Conservation (phyloP, 2,329 filamentous ascomycete species). For the Penicillium sp. region DNA sequence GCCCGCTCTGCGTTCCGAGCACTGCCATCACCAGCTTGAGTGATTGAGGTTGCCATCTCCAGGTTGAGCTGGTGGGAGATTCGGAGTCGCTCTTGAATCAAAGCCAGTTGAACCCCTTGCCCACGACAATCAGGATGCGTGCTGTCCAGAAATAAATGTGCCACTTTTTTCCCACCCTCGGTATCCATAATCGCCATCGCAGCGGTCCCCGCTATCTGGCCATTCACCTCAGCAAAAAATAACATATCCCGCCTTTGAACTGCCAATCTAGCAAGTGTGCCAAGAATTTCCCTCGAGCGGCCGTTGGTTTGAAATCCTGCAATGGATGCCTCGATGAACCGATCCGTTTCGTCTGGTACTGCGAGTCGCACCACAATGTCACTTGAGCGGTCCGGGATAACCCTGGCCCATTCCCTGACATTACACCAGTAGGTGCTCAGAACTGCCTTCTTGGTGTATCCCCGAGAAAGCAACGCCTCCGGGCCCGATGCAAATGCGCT, state of each 20-base stretch:
- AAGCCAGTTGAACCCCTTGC: conserved; percentile 7
- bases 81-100: conserved; percentile 9
- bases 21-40: conserved; percentile 2
- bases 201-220: conserved; percentile 5
- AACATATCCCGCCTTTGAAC: conserved; percentile 5
- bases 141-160: conserved; percentile 14
- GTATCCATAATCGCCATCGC: conserved; percentile 8
- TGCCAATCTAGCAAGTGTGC: conserved; percentile 10
- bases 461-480: neutral
- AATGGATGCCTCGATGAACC: conserved; percentile 12
- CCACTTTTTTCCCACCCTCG: neutral
- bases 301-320: conserved; percentile 14
- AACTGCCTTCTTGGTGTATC: conserved; percentile 1
- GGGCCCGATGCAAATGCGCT: conserved; percentile 8
- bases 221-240: conserved; percentile 5
- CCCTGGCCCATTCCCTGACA: neutral
- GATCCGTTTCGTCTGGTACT: conserved; percentile 2
- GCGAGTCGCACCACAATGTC: neutral
- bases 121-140: conserved; percentile 8
- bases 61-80: conserved; percentile 7
- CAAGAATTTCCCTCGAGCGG: conserved; percentile 10
- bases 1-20: conserved; percentile 14
- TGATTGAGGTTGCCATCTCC: neutral
- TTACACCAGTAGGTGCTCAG: conserved; percentile 10
- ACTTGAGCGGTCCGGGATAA: neutral